Evolutionary conservation across 768 basidiomycete species (phyloP).

Genomic region (Kwoniella sp.): DNA sequence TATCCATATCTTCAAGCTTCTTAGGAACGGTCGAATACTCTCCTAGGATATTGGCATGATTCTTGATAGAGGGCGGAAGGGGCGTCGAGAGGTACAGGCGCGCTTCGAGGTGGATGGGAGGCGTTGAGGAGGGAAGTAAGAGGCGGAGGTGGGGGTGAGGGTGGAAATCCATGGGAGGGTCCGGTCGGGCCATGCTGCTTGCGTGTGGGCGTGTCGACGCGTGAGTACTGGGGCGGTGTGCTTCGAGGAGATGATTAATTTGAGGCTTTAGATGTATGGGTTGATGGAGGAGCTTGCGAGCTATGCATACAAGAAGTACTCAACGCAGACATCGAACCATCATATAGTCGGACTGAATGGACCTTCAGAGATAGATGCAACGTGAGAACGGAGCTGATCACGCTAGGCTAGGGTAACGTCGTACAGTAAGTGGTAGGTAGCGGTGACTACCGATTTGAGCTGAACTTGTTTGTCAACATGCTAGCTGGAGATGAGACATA

Average conservation of each 20-base stretch:
- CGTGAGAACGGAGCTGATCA: no score
- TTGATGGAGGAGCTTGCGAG: no score
- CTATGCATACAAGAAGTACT: no score
- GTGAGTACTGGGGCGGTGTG: no score
- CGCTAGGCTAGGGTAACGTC: no score
- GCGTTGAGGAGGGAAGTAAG: conserved; percentile 30
- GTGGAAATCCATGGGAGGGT: conserved; percentile 9
- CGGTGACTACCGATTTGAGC: neutral
- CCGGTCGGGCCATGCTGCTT: conserved; percentile 13
- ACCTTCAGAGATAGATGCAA: no score
- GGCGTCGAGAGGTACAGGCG: conserved; percentile 38
- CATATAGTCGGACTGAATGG: no score
- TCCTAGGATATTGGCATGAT: conserved; percentile 4
- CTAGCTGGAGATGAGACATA: neutral
- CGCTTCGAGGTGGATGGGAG: conserved; percentile 34
- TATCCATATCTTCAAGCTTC: conserved; percentile 16
- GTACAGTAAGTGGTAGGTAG: no score
- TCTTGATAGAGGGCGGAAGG: neutral
- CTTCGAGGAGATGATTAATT: no score
- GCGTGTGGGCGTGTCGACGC: neutral
- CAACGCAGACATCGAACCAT: no score
- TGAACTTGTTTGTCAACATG: neutral
- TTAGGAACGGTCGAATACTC: conserved; percentile 11
- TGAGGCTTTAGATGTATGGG: no score
- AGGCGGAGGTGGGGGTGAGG: conserved; percentile 36